Conservation (phyloP, 352 stramenopile species). For the Thraustochytrium striatum region DNA sequence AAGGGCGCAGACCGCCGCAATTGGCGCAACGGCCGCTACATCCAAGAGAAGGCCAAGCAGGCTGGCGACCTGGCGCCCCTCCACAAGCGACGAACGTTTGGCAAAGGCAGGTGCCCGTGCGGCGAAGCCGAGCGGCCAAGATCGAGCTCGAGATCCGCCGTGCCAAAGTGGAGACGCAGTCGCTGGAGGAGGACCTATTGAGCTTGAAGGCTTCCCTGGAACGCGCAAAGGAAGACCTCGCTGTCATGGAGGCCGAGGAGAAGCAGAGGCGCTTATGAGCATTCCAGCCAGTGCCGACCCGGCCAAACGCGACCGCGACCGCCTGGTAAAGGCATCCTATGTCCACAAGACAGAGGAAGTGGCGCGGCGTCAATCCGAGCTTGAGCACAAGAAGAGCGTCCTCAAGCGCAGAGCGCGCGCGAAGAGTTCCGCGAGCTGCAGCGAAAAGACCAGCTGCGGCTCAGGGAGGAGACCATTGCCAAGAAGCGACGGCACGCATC, state of each 20-base stretch:
- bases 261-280: not conserved
- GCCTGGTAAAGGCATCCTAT: slow-evolving; percentile 33
- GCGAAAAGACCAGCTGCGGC: slow-evolving; percentile 25
- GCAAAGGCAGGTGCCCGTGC: not conserved
- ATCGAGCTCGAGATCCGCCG: slow-evolving; percentile 39
- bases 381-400: slow-evolving; percentile 1
- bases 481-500: slow-evolving; percentile 5
- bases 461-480: slow-evolving; percentile 41
- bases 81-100: not conserved
- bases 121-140: slow-evolving; percentile 27
- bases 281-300: not conserved
- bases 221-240: not conserved
- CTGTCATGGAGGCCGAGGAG: not conserved
- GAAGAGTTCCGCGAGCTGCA: slow-evolving; percentile 12
- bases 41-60: slow-evolving; percentile 42
- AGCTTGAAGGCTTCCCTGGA: not conserved
- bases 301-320: not conserved
- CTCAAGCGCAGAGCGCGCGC: slow-evolving; percentile 16
- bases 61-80: slow-evolving; percentile 4
- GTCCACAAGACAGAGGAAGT: slow-evolving; percentile 34
- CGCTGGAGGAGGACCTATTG: slow-evolving; percentile 29
- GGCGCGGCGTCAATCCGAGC: not conserved
- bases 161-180: slow-evolving; percentile 3
- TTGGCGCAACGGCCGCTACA: slow-evolving; percentile 23
- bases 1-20: slow-evolving; percentile 9